Percentiles rank a stretch among this genome's conserved stretches.
phyloP scores from a whole-genome alignment of 2,329 filamentous ascomycete genomes.

The Acarospora socialis region DNA sequence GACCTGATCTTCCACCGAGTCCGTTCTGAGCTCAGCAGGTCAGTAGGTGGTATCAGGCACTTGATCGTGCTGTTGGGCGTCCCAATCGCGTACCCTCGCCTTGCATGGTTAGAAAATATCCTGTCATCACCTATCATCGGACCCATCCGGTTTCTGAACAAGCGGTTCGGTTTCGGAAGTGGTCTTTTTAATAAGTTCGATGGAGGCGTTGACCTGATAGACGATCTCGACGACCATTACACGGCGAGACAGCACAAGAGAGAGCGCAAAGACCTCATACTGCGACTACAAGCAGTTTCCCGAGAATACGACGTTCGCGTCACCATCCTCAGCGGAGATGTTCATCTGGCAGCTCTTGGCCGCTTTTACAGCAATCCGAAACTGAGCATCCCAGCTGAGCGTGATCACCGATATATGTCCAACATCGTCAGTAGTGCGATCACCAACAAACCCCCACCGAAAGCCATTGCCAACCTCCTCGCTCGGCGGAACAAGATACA shows the following conservation, averaged over 20 bases:
- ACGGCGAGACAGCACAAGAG: slow-evolving; percentile 82
- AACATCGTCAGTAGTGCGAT: slow-evolving; percentile 52
- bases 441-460: slow-evolving; percentile 53
- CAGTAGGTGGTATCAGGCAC: slow-evolving; percentile 45
- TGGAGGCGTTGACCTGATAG: slow-evolving; percentile 52
- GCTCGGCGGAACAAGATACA: slow-evolving; percentile 52
- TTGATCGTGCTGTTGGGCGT: slow-evolving; percentile 51
- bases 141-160: slow-evolving; percentile 77
- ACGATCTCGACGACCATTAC: slow-evolving; percentile 59
- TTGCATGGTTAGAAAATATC: slow-evolving; percentile 95
- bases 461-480: slow-evolving; percentile 49
- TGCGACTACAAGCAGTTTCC: slow-evolving; percentile 46
- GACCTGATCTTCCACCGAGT: slow-evolving; percentile 44
- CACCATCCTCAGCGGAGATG: slow-evolving; percentile 50
- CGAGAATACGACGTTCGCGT: slow-evolving; percentile 42
- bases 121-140: slow-evolving; percentile 75
- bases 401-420: slow-evolving; percentile 49
- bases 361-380: slow-evolving; percentile 50
- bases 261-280: slow-evolving; percentile 61
- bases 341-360: slow-evolving; percentile 48
- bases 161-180: slow-evolving; percentile 74
- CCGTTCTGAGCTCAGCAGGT: slow-evolving; percentile 34
- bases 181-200: slow-evolving; percentile 89
- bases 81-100: slow-evolving; percentile 56
- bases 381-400: slow-evolving; percentile 40